Evolutionary conservation across 164 flowering plant genomes (phyloP), one percentile per base, ranked within the genome.

Genomic region (Warburgia ugandensis): DNA sequence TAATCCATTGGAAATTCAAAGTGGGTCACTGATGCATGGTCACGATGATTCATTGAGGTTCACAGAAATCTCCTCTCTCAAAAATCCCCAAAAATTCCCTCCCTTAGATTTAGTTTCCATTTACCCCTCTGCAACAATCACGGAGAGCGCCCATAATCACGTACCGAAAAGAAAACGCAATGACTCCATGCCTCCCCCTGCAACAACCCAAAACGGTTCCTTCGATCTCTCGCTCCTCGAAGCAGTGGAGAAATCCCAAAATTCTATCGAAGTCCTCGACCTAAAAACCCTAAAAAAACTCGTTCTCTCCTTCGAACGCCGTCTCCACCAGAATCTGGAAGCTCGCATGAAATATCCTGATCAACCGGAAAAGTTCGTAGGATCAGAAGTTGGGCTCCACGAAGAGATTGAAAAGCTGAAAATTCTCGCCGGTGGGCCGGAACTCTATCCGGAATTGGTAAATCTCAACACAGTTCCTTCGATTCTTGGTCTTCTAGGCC

Each of bases 291-390:
- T 94, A 10, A 84, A 81, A 54, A 88, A 79, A 66, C 78, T 82
- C 30, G 83, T 79, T 23, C 74, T 86, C 29, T 56, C 97, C 65
- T 84, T 94, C 76, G 97, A 94, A 53, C 95, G 99, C 44, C 85
- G 92, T 23, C 81, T 84, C 59, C 78, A 77, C 13, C 91, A 81
- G 71, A 94, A 94, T 77, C 83, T 83, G 48, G 94, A 76, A 45
- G 92, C 97, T 19, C 89, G 99, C 9, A 76, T 94, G 66, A 94
- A 89, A 68, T 81, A 89, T 68, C 80, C 94, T 6, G 84, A 94
- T 64, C 76, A 82, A 16, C 97, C 97, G 1, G 90, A 86, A 5
- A 74, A 71, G 46, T 94, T 94, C 60, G 87, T 96, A 20, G 99
- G 89, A 36, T 84, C 97, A 36, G 99, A 94, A 51, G 29, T 94